These are phyloP conservation scores for Gracilaria domingensis DNA, from an alignment of 23 red algal species.

Conservation along the genomic window DNA sequence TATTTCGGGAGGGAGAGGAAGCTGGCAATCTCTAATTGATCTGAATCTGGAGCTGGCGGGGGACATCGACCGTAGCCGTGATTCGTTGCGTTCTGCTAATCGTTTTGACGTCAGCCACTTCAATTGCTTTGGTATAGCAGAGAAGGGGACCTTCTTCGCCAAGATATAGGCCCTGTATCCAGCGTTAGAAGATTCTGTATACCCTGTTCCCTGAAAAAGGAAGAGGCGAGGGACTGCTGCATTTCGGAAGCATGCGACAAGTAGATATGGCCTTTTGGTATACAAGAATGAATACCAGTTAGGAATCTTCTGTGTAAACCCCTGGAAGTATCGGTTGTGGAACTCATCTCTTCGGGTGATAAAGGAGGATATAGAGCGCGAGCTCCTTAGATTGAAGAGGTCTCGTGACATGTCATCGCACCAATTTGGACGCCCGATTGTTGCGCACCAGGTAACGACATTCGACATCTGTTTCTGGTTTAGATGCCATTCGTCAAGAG, in stretches of 20 bases:
- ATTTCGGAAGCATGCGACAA: not conserved
- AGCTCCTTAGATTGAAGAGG: not conserved
- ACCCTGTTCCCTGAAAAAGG: not conserved
- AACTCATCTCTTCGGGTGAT: not conserved
- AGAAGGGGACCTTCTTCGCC: not conserved
- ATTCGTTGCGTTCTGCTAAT: constrained; percentile 1
- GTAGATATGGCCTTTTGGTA: not conserved
- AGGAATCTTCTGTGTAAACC: too few relatives aligned
- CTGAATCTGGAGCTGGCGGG: not conserved
- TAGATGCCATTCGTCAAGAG: constrained; percentile 6
- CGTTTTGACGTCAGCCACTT: not conserved
- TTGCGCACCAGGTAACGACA: not conserved
- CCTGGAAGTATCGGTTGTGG: not conserved
- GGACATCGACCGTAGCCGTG: not conserved
- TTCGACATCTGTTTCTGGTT: constrained; percentile 6
- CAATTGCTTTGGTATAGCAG: not conserved
- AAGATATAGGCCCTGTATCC: not conserved
- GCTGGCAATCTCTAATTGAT: constrained; percentile 8
- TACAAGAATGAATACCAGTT: not conserved
- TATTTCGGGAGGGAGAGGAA: not conserved
- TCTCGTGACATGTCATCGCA: constrained; percentile 1
- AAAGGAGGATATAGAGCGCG: not conserved
- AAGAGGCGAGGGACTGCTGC: not conserved
- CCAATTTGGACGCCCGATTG: not conserved
- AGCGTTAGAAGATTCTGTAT: constrained; percentile 11